Conservation (phyloP, 202 grass and related monocot genomes). For the Panicum virgatum region DNA sequence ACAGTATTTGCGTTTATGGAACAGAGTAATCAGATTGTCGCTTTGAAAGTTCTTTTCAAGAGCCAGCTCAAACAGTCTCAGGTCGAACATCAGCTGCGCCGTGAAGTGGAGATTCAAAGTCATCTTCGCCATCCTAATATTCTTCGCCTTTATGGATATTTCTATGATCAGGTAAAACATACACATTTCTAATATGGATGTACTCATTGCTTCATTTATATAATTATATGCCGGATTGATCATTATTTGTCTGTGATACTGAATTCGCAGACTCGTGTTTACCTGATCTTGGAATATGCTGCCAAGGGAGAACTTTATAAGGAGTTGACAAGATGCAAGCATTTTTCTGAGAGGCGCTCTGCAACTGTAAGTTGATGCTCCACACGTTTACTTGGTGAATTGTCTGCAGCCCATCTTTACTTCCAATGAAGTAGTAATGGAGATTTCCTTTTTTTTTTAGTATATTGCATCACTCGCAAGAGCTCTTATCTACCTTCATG, state of each 20-base stretch:
- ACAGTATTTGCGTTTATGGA: constrained; percentile 23
- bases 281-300: constrained; percentile 93
- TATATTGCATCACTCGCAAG: constrained; percentile 83
- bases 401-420: not conserved
- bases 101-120: constrained; percentile 92
- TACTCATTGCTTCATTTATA: constrained; percentile 4
- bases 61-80: constrained; percentile 87
- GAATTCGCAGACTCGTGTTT: constrained; percentile 71
- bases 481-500: constrained; percentile 86
- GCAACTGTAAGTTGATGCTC: constrained; percentile 68
- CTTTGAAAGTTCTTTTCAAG: constrained; percentile 97
- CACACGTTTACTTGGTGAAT: not conserved
- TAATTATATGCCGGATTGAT: constrained; percentile 2
- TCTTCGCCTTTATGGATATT: constrained; percentile 91
- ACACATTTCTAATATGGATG: not conserved
- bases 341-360: constrained; percentile 76
- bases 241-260: constrained; percentile 19
- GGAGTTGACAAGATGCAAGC: constrained; percentile 86
- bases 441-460: constrained; percentile 45
- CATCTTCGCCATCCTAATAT: constrained; percentile 86
- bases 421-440: constrained; percentile 13
- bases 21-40: constrained; percentile 88
- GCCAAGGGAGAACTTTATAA: constrained; percentile 95
- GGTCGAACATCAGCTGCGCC: constrained; percentile 85
- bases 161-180: constrained; percentile 85